Conservation (phyloP, 2,329 filamentous ascomycete genomes). For the Ophiostoma pallidulum region DNA sequence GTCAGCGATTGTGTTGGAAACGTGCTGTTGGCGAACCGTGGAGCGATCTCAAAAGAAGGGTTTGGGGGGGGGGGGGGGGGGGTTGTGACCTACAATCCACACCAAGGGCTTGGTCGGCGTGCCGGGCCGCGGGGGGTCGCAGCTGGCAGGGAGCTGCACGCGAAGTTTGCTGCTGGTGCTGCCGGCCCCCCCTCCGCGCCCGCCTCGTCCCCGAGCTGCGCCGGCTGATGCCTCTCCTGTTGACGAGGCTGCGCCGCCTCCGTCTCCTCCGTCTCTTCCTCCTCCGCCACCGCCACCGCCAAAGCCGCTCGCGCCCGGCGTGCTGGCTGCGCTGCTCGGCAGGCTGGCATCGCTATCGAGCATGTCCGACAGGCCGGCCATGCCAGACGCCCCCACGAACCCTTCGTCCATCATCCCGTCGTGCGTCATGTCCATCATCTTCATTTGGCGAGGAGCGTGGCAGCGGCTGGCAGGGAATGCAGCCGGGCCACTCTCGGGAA, state of each 20-base stretch:
- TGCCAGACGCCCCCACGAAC: neutral
- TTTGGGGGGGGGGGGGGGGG: neutral
- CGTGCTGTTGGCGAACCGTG: no score
- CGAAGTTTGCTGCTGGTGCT: slow-evolving; percentile 25
- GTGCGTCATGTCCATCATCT: slow-evolving; percentile 5
- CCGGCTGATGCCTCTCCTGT: neutral
- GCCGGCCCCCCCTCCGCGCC: neutral
- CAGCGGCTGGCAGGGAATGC: neutral
- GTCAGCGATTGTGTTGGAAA: no score
- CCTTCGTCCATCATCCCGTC: slow-evolving; percentile 1
- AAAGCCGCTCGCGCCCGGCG: neutral
- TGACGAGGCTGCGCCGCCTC: neutral
- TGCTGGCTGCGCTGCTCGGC: slow-evolving; percentile 2
- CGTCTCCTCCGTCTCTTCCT: neutral
- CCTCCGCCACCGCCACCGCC: neutral
- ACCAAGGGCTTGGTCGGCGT: slow-evolving; percentile 66
- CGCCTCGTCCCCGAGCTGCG: neutral
- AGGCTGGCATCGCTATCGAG: neutral
- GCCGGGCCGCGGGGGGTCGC: slow-evolving; percentile 67
- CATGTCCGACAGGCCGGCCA: neutral
- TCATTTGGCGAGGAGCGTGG: slow-evolving; percentile 1
- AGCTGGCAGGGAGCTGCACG: slow-evolving; percentile 67
- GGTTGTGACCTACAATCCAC: slow-evolving; percentile 63
- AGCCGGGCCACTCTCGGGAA: no score
- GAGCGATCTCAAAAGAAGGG: no score